Evolutionary conservation across 2,329 filamentous ascomycete species (phyloP).

Genomic region (Fusarium subtropicale): DNA sequence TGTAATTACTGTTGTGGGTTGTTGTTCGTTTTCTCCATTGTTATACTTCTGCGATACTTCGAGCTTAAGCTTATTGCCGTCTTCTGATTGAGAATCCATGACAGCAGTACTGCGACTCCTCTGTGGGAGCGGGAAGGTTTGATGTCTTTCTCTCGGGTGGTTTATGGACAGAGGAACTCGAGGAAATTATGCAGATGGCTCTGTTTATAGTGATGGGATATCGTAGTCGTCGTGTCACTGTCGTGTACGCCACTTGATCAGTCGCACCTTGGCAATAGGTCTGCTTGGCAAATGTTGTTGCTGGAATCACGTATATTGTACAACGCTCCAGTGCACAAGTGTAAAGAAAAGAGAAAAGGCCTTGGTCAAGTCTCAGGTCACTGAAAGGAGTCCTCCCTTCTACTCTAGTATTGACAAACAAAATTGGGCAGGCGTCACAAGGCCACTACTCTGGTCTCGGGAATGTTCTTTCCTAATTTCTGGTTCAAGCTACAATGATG

Average conservation of each 20-base stretch:
- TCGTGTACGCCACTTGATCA: conserved; percentile 1
- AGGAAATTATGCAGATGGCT: neutral
- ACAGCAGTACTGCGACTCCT: neutral
- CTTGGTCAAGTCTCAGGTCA: neutral
- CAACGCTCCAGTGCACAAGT: neutral
- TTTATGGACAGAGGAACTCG: neutral
- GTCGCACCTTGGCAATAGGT: conserved; percentile 2
- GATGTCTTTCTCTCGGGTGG: neutral
- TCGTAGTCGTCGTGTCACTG: conserved; percentile 17
- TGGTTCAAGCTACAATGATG: conserved; percentile 30
- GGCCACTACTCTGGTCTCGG: neutral
- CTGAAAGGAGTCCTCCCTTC: neutral
- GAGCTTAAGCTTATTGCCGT: conserved; percentile 21
- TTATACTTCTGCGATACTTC: conserved; percentile 26
- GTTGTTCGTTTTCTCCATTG: conserved; percentile 3
- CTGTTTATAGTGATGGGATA: neutral
- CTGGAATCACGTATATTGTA: neutral
- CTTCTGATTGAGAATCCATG: conserved; percentile 25
- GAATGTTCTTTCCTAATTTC: conserved; percentile 24
- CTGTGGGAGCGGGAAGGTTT: neutral
- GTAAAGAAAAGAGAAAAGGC: neutral
- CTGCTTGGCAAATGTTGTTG: conserved; percentile 10
- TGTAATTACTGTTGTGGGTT: conserved; percentile 23
- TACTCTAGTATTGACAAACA: conserved; percentile 6
- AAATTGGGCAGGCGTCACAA: conserved; percentile 16